Evolutionary conservation across 176 grass and related monocot species (phyloP), one percentile per base, ranked within the genome.

Genomic region (Oryza officinalis): DNA sequence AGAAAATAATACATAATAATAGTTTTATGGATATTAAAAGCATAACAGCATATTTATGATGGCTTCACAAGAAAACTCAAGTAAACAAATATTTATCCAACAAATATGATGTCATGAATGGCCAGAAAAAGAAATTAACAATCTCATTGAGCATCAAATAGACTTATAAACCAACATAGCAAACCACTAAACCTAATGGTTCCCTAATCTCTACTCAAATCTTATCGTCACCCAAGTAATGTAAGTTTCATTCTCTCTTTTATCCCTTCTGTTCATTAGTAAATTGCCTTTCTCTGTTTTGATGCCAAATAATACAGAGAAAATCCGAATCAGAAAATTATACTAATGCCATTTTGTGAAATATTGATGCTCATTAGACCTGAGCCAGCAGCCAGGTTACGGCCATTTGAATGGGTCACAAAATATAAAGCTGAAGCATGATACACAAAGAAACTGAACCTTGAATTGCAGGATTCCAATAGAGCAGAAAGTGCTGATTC

Each of bases 401-500:
- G 63, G 46, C 4, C 8, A 26, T n/a, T 63, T 23, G 18, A 22
- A 13, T 60, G 50, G 31, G 59, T 31, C 8, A 4, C 22, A 43
- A 84, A 27, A 33, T 57, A 35, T 25, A 33, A 37, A 12, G 22
- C 2, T 28, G 46, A 78, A 20, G 57, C 47, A 79, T 63, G 52
- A 52, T 32, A 69, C 35, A 79, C 26, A 23, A 45, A 67, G 69
- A 71, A 79, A 72, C 52, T 13, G 23, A 88, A 95, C 93, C 87
- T 90, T 68, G 86, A 77, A 82, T 79, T 88, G 83, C 86, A 94
- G 68, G 76, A 71, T 81, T 92, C 90, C 70, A 90, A 65, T 67
- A 95, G 60, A 43, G 79, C 65, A 43, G 74, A 81, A 78, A 88
- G 63, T 83, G 90, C 93, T 35, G 78, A 83, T 85, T 95, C 76